phyloP scores from a whole-genome alignment of 2,329 filamentous ascomycete genomes.

The Apiospora kogelbergensis region DNA sequence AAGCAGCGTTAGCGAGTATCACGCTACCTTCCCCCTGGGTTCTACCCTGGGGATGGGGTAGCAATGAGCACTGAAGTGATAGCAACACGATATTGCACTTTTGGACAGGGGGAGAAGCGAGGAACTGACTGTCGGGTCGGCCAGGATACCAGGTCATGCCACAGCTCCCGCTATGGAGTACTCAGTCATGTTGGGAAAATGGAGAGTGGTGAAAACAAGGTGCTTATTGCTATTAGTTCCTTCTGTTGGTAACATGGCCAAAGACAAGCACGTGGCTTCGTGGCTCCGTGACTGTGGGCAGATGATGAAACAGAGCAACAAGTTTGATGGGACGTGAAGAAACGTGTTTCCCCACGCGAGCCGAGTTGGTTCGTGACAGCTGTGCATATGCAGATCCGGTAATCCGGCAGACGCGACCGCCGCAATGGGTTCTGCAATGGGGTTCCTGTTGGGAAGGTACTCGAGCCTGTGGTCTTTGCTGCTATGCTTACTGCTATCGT shows the following conservation, averaged over 20 bases:
- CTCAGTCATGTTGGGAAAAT: neutral
- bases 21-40: neutral
- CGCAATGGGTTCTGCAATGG: neutral
- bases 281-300: neutral
- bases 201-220: neutral
- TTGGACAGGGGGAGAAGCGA: neutral
- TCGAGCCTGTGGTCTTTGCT: neutral
- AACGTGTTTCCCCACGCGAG: neutral
- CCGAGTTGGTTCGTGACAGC: neutral
- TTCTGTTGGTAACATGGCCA: neutral
- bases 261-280: neutral
- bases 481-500: neutral
- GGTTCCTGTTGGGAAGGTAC: no score
- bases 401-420: neutral
- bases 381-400: neutral
- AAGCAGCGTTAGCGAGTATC: neutral
- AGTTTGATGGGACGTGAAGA: no score
- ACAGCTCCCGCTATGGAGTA: neutral
- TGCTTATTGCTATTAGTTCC: neutral
- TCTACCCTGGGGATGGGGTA: neutral
- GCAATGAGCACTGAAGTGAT: neutral
- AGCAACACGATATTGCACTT: neutral
- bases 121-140: neutral
- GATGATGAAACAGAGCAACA: no score
- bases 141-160: neutral